Evolutionary conservation across 768 basidiomycete genomes (phyloP).

Genomic region (Gloeopeniophorella convolvens): DNA sequence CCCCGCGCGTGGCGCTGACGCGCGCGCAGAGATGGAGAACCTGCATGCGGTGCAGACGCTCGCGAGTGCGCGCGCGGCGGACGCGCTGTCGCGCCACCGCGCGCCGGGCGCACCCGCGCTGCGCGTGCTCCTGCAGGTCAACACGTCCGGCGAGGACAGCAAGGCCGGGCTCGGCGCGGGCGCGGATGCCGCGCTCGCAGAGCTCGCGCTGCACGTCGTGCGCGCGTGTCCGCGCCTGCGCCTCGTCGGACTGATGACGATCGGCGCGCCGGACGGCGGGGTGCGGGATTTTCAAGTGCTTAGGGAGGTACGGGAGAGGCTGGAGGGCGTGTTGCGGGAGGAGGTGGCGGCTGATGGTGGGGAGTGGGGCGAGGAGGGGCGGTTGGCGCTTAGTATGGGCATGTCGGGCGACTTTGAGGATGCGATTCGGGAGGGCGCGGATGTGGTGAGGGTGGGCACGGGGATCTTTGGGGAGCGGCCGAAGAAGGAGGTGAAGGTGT

Average conservation of each 20-base stretch:
- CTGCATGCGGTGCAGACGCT: slow-evolving; percentile 84
- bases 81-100: slow-evolving; percentile 68
- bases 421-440: slow-evolving; percentile 77
- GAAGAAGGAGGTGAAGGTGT: slow-evolving; percentile 6
- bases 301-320: slow-evolving; percentile 22
- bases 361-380: slow-evolving; percentile 45
- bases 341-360: background rate
- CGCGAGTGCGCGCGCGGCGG: slow-evolving; percentile 74
- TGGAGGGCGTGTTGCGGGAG: background rate
- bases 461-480: slow-evolving; percentile 35
- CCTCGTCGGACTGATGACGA: slow-evolving; percentile 92
- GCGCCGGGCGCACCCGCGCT: slow-evolving; percentile 52
- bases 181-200: slow-evolving; percentile 44
- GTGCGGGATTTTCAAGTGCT: no score
- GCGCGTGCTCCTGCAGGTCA: slow-evolving; percentile 85
- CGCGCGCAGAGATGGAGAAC: slow-evolving; percentile 36
- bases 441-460: slow-evolving; percentile 87
- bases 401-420: slow-evolving; percentile 95
- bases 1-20: background rate
- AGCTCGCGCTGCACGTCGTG: slow-evolving; percentile 68
- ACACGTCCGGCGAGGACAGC: slow-evolving; percentile 87
- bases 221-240: slow-evolving; percentile 64
- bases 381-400: slow-evolving; percentile 79
- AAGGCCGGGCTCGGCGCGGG: slow-evolving; percentile 69
- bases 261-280: slow-evolving; percentile 75